Evolutionary conservation across 768 basidiomycete genomes (phyloP).

Genomic region (Collybiopsis luxurians): DNA sequence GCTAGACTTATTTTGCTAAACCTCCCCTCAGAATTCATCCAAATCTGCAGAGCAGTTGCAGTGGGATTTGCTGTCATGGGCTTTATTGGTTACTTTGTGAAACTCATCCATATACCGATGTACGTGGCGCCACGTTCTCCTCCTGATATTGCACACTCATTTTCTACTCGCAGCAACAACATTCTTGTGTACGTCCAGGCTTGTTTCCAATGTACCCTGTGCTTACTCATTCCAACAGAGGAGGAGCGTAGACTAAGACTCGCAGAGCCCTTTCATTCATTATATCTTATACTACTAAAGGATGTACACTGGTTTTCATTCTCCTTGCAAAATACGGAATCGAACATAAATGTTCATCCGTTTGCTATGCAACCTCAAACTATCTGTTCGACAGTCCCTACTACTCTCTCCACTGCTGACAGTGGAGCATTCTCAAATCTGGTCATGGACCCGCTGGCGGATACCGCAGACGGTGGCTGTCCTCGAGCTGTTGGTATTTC

Average conservation of each 20-base stretch:
- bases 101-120: conserved; percentile 98
- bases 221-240: conserved; percentile 44
- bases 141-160: conserved; percentile 13
- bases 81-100: conserved; percentile 98
- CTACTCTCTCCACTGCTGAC: neutral
- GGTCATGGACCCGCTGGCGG: neutral
- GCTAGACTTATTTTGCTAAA: conserved; percentile 1
- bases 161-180: conserved; percentile 68
- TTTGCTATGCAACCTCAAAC: neutral
- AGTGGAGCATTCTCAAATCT: neutral
- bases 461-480: neutral
- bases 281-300: neutral
- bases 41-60: conserved; percentile 95
- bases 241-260: conserved; percentile 61
- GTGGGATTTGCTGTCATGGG: conserved; percentile 99
- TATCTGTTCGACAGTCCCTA: neutral
- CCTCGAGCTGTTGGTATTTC: neutral
- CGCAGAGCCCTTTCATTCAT: conserved; percentile 12
- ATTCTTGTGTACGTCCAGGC: conserved; percentile 84
- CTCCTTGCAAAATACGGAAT: neutral
- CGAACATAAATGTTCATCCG: neutral
- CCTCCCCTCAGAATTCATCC: conserved; percentile 71
- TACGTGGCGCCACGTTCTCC: conserved; percentile 40
- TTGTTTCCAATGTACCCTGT: neutral
- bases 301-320: neutral